Evolutionary conservation across 441 rosid species (phyloP).

Genomic region (Heliophila coronopifolia): DNA sequence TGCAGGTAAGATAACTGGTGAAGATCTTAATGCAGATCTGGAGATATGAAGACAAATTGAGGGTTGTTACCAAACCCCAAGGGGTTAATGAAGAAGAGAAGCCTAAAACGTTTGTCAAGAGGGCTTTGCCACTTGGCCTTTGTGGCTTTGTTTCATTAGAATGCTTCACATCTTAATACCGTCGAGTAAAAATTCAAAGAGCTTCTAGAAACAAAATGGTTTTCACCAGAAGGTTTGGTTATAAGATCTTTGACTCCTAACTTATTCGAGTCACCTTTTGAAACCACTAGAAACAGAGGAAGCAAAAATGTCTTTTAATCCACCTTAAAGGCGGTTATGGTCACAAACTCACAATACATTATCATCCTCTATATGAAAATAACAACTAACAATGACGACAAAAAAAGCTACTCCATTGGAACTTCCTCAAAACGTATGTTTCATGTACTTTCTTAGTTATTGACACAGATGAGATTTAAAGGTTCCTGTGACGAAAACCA

Average conservation of each 20-base stretch:
- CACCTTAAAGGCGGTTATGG: not conserved
- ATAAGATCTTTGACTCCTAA: too few relatives aligned
- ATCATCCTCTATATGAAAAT: constrained; percentile 13
- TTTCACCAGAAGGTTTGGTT: too few relatives aligned
- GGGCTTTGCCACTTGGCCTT: constrained; percentile 15
- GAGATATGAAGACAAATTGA: constrained; percentile 71
- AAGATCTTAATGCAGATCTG: constrained; percentile 89
- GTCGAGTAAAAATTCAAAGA: too few relatives aligned
- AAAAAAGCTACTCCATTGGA: constrained; percentile 19
- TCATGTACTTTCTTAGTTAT: too few relatives aligned
- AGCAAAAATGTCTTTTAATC: not conserved
- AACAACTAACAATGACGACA: constrained; percentile 21
- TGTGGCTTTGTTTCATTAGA: constrained; percentile 27
- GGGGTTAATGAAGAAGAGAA: not conserved
- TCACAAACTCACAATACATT: not conserved
- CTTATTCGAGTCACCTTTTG: too few relatives aligned
- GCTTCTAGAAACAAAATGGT: too few relatives aligned
- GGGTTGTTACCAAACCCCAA: constrained; percentile 12
- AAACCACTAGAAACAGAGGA: not conserved
- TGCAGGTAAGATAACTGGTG: constrained; percentile 76
- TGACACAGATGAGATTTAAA: too few relatives aligned
- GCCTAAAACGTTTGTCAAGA: constrained; percentile 8
- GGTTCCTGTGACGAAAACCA: constrained; percentile 12
- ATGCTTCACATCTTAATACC: constrained; percentile 1
- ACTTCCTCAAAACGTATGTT: constrained; percentile 7